These are phyloP conservation scores for Crucibulum parvulum DNA, from an alignment of 1,284 basidiomycete genomes.

Conservation along the genomic window DNA sequence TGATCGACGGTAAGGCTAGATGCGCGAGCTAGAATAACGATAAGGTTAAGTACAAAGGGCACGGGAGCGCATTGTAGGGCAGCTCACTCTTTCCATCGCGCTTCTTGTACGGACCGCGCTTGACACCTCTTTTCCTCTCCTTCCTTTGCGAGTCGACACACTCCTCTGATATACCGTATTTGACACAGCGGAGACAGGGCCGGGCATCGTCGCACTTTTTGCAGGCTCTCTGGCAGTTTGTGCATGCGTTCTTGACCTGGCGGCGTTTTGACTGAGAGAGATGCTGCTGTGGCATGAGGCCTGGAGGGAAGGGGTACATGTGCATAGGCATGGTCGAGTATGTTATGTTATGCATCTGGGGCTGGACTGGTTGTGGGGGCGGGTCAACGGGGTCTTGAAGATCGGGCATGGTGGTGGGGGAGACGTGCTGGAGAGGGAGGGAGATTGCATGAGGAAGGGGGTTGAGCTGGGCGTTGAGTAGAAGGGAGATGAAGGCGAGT, in stretches of 20 bases:
- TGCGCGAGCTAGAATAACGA: background rate
- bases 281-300: conserved; percentile 48
- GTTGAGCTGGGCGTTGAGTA: no score
- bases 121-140: conserved; percentile 86
- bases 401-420: no score
- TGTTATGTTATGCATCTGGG: conserved; percentile 29
- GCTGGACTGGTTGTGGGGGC: no score
- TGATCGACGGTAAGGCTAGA: conserved; percentile 56
- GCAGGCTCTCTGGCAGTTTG: conserved; percentile 89
- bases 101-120: conserved; percentile 93
- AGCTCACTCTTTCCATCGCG: conserved; percentile 60
- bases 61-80: no score
- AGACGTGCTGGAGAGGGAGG: no score
- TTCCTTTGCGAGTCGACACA: conserved; percentile 86
- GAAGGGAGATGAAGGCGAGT: no score
- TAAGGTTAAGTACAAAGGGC: no score
- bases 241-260: conserved; percentile 92
- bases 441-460: no score
- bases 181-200: conserved; percentile 86
- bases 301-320: conserved; percentile 68
- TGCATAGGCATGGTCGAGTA: conserved; percentile 66
- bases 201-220: conserved; percentile 91
- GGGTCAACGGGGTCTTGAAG: no score
- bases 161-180: conserved; percentile 82
- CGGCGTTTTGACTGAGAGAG: conserved; percentile 73